These are phyloP conservation scores for Lodderomyces parapsilosis DNA, from an alignment of 1,139 yeast species.

Conservation along the genomic window DNA sequence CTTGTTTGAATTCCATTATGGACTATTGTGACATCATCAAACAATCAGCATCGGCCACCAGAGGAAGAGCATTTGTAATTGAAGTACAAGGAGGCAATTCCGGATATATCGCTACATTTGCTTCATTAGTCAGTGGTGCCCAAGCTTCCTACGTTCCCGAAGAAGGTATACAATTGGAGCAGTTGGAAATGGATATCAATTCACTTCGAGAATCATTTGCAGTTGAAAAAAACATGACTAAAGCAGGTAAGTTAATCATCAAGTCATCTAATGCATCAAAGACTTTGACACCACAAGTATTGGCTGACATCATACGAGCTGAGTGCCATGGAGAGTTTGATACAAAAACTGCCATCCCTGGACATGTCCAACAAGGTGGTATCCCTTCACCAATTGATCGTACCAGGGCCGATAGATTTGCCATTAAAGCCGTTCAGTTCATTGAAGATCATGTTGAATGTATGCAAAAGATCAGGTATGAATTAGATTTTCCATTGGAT, in stretches of 20 bases:
- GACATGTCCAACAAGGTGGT: conserved; percentile 98
- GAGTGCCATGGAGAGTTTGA: conserved; percentile 79
- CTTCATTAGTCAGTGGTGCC: conserved; percentile 71
- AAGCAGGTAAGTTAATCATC: conserved; percentile 78
- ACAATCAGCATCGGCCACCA: conserved; percentile 75
- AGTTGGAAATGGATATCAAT: conserved; percentile 61
- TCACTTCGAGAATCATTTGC: conserved; percentile 56
- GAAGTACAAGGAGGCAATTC: conserved; percentile 90
- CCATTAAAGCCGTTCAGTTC: conserved; percentile 83
- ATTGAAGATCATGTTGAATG: conserved; percentile 52
- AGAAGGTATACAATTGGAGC: conserved; percentile 55
- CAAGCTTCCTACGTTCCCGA: conserved; percentile 78
- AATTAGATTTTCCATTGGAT: conserved; percentile 33
- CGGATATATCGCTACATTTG: conserved; percentile 72
- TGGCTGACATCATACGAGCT: conserved; percentile 79
- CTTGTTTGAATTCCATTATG: conserved; percentile 73
- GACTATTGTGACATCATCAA: conserved; percentile 78
- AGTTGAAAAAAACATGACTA: conserved; percentile 58
- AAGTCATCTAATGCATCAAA: conserved; percentile 84
- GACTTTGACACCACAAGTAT: conserved; percentile 75
- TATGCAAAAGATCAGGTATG: conserved; percentile 25
- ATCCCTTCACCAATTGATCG: conserved; percentile 94
- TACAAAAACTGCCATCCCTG: conserved; percentile 94
- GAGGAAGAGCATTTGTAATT: conserved; percentile 75
- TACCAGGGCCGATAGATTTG: conserved; percentile 86